Evolutionary conservation across 257 asterid genomes (phyloP).

Genomic region (Nicotiana tabacum): DNA sequence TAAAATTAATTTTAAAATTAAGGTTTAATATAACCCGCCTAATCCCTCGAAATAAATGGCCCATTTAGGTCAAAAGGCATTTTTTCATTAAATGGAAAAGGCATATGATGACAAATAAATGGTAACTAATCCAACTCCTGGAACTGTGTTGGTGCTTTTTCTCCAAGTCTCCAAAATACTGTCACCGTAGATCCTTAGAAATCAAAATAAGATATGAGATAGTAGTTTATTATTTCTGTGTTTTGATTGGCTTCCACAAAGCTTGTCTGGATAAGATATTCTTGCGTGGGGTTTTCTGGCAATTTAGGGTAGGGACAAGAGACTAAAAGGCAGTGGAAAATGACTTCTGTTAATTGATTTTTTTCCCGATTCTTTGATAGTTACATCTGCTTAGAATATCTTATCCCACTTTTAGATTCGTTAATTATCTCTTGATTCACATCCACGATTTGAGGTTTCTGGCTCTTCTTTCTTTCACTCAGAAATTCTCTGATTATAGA

Average conservation of each 20-base stretch:
- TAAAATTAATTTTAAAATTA: no score
- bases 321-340: neutral
- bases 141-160: neutral
- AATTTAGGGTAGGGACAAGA: neutral
- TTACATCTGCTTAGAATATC: neutral
- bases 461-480: neutral
- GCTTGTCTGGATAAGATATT: neutral
- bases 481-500: neutral
- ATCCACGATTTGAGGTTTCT: neutral
- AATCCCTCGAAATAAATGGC: no score
- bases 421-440: neutral
- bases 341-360: neutral
- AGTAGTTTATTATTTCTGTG: neutral
- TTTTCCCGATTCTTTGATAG: neutral
- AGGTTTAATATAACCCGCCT: no score
- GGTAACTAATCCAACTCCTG: neutral
- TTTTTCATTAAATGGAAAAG: neutral
- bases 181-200: neutral
- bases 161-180: neutral
- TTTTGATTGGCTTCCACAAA: conserved; percentile 6
- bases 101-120: neutral
- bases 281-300: neutral
- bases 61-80: neutral
- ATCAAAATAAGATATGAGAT: neutral
- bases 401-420: neutral